These are phyloP conservation scores for Triadica sebifera DNA, from an alignment of 345 rosid species.

Conservation along the genomic window DNA sequence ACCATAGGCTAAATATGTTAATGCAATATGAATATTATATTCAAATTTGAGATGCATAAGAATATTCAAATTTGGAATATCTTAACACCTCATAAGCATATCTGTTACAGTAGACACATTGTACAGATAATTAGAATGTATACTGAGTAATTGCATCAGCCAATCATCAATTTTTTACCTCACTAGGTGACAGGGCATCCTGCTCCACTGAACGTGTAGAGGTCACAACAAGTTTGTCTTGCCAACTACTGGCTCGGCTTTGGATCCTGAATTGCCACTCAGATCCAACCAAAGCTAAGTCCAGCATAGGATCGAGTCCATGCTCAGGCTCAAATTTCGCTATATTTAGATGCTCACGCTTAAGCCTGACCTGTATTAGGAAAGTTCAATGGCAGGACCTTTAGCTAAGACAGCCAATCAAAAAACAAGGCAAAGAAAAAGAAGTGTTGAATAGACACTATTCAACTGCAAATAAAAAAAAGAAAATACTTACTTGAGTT, in stretches of 20 bases:
- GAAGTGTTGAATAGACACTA: not conserved
- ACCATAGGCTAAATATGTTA: not conserved
- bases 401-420: constrained; percentile 6
- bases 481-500: constrained; percentile 63
- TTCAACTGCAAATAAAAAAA: constrained; percentile 1
- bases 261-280: constrained; percentile 98
- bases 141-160: not conserved
- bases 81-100: constrained; percentile 6
- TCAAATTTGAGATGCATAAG: not conserved
- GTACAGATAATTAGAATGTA: not conserved
- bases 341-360: constrained; percentile 85
- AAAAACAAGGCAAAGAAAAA: constrained; percentile 10
- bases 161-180: constrained; percentile 48
- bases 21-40: no score
- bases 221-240: constrained; percentile 87
- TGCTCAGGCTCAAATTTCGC: constrained; percentile 96
- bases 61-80: not conserved
- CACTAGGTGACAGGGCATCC: constrained; percentile 88
- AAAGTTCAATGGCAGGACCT: constrained; percentile 15
- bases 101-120: not conserved
- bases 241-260: constrained; percentile 97
- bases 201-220: constrained; percentile 91
- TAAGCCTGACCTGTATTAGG: constrained; percentile 75
- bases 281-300: constrained; percentile 95
- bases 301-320: constrained; percentile 86